Evolutionary conservation across 208 protist genomes (phyloP), one percentile per base, ranked within the genome.

Genomic region (Angomonas ambiguus): DNA sequence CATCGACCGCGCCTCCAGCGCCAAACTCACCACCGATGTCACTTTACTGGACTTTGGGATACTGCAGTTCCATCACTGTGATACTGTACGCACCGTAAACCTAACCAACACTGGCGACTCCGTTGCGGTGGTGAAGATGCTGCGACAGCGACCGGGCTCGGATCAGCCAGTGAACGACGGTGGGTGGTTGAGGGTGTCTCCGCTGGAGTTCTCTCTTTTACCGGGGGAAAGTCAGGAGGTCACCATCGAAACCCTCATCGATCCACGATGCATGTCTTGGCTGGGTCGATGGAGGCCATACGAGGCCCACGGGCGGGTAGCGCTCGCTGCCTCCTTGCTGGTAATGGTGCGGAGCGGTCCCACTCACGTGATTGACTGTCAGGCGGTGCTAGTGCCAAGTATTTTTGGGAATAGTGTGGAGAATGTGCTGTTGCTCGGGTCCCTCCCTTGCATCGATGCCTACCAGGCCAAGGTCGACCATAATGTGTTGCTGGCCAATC

Each of bases 381-480:
- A 51, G 4, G 77, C 73, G 27, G 62, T 82, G 27, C 62, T 93
- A 31, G 67, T 69, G 32, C 90, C 90, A 20, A 95, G 87, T 65
- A 76, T 93, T 8, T 92, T 91, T 58, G 87, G 79, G 27, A 93
- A 93, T 68, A 79, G 77, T n/a, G 64, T 95, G 6, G 80, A 93
- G 45, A 91, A 83, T 69, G 76, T 93, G 10, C 38, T 70, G 1
- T 56, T 86, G 51, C 73, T 95, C 2, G 69, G 77, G 24, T 74
- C 83, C 58, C 42, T 75, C 24, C 74, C 79, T 13, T 93, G 84
- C 65, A 25, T 78, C 24, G 71, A 74, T 65, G 90, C 83, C 20
- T 95, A 95, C 65, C 71, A 73, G 30, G 48, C 66, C 51, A 76
- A 76, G 30, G 69, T 32, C 0, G 74, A 83, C 58, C 64, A 80